These are phyloP conservation scores for Delphinella strobiligena DNA, from an alignment of 2,329 filamentous ascomycete species.

Conservation along the genomic window DNA sequence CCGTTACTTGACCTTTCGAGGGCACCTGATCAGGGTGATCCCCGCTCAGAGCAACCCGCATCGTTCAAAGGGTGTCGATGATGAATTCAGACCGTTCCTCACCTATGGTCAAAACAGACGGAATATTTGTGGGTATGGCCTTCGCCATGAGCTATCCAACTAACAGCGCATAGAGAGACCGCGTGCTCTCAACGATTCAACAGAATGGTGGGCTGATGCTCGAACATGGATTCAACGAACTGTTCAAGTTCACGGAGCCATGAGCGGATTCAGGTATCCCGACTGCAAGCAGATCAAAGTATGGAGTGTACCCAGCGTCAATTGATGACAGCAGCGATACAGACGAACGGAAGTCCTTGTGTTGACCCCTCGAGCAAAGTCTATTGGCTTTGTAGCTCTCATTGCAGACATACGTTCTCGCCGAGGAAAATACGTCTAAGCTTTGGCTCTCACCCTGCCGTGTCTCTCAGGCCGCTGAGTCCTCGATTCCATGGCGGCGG, in stretches of 20 bases:
- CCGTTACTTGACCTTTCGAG: slow-evolving; percentile 20
- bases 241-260: slow-evolving; percentile 50
- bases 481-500: slow-evolving; percentile 53
- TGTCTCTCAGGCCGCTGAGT: slow-evolving; percentile 79
- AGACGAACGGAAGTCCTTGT: slow-evolving; percentile 11
- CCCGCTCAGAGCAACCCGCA: slow-evolving; percentile 31
- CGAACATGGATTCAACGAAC: slow-evolving; percentile 62
- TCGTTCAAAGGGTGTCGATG: slow-evolving; percentile 3
- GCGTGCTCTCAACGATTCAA: slow-evolving; percentile 50
- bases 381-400: slow-evolving; percentile 67
- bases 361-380: slow-evolving; percentile 40
- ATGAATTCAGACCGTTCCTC: slow-evolving; percentile 6
- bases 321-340: background rate
- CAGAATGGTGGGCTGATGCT: slow-evolving; percentile 63
- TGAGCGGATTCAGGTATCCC: slow-evolving; percentile 12
- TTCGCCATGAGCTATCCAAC: slow-evolving; percentile 71
- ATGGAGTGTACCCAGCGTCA: slow-evolving; percentile 10
- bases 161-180: slow-evolving; percentile 38
- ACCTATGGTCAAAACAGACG: slow-evolving; percentile 16
- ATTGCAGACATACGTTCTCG: slow-evolving; percentile 79
- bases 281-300: slow-evolving; percentile 2
- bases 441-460: slow-evolving; percentile 76
- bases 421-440: slow-evolving; percentile 87
- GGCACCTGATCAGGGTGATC: slow-evolving; percentile 34
- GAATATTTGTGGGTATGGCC: slow-evolving; percentile 67